Conservation (phyloP, 2,329 filamentous ascomycete genomes). For the Trichothecium sympodiale region DNA sequence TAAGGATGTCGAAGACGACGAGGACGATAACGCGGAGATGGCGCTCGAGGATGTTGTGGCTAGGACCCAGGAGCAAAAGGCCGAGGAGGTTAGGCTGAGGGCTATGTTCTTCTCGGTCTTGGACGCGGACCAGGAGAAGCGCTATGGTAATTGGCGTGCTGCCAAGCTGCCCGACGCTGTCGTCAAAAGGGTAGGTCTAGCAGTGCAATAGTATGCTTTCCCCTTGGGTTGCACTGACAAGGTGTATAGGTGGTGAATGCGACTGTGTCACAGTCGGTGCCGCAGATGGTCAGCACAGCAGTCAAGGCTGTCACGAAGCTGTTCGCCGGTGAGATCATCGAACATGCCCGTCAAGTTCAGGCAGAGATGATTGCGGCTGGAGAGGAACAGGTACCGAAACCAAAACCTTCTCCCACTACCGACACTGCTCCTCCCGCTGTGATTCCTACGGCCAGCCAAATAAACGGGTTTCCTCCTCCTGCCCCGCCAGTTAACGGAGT, state of each 20-base stretch:
- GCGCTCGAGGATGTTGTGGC: constrained; percentile 47
- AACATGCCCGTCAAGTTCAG: constrained; percentile 59
- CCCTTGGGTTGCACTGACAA: background rate
- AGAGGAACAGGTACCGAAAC: constrained; percentile 45
- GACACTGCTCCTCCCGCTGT: constrained; percentile 15
- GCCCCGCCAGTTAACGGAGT: constrained; percentile 5
- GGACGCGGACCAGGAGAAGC: constrained; percentile 53
- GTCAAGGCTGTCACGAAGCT: constrained; percentile 67
- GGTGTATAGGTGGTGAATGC: constrained; percentile 57
- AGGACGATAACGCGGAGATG: constrained; percentile 45
- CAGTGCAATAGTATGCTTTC: background rate
- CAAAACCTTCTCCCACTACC: constrained; percentile 27
- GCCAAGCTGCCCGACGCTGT: constrained; percentile 58
- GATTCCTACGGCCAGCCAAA: constrained; percentile 3
- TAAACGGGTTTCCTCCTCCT: too few species aligned
- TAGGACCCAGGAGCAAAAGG: constrained; percentile 56
- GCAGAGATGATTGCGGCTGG: constrained; percentile 55
- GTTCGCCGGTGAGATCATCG: constrained; percentile 66
- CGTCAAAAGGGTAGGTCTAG: constrained; percentile 49
- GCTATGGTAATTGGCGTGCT: constrained; percentile 61
- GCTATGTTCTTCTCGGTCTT: constrained; percentile 55
- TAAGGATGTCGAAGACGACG: constrained; percentile 42
- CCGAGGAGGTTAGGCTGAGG: constrained; percentile 45
- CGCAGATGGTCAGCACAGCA: constrained; percentile 61
- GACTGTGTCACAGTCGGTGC: constrained; percentile 69